These are phyloP conservation scores for Blastobotrys apis DNA, from an alignment of 1,139 yeast genomes.

Conservation along the genomic window DNA sequence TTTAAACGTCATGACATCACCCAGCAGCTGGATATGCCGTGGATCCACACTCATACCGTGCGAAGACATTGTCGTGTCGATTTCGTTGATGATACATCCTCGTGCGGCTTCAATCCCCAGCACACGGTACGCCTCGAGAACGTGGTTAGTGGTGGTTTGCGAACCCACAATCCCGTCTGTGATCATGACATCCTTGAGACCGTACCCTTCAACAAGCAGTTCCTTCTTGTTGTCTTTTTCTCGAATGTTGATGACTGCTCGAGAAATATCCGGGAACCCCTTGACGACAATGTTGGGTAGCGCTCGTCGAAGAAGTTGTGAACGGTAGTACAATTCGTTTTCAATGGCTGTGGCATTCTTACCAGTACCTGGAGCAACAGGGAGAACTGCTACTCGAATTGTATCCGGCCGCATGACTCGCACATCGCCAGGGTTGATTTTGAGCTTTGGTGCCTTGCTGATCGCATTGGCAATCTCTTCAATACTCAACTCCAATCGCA, in stretches of 20 bases:
- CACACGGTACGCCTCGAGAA: constrained; percentile 82
- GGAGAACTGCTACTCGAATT: constrained; percentile 74
- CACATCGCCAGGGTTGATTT: constrained; percentile 71
- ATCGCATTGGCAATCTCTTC: constrained; percentile 86
- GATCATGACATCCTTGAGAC: constrained; percentile 92
- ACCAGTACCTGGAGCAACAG: constrained; percentile 44
- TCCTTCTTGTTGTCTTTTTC: constrained; percentile 82
- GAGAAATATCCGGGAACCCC: constrained; percentile 83
- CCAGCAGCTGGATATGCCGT: constrained; percentile 94
- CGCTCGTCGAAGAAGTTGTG: constrained; percentile 82
- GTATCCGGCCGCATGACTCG: constrained; percentile 61
- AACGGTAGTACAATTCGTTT: constrained; percentile 72
- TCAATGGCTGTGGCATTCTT: constrained; percentile 42
- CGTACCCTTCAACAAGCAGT: constrained; percentile 95
- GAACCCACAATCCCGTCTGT: constrained; percentile 95
- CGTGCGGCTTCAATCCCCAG: constrained; percentile 98
- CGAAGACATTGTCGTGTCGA: constrained; percentile 96
- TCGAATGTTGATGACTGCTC: constrained; percentile 93
- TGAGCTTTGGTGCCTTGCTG: constrained; percentile 79
- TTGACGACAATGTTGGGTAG: constrained; percentile 86
- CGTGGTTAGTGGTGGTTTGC: constrained; percentile 85
- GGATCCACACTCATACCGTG: constrained; percentile 99
- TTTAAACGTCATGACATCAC: constrained; percentile 98
- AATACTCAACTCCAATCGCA: constrained; percentile 82
- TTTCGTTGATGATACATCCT: constrained; percentile 85